Conservation (phyloP, 1,284 basidiomycete genomes). For the Pseudozyma flocculosa region DNA sequence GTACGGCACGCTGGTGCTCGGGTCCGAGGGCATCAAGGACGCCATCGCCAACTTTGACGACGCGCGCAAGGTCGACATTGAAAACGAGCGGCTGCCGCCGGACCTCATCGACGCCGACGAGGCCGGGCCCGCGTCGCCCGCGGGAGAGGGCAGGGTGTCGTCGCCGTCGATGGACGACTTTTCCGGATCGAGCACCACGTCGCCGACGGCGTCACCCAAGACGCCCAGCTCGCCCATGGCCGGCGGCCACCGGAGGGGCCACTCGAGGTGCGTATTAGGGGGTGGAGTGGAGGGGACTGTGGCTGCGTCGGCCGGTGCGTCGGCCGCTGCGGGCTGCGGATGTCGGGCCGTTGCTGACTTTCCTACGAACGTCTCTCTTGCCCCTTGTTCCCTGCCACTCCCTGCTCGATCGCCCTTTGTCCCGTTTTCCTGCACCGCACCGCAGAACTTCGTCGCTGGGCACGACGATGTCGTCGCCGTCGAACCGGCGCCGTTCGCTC, state of each 20-base stretch:
- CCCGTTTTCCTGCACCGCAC: conserved; percentile 63
- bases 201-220: conserved; percentile 19
- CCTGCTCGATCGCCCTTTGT: not conserved
- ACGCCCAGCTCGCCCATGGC: conserved; percentile 38
- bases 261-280: conserved; percentile 19
- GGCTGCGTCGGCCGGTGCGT: not conserved
- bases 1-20: conserved; percentile 81
- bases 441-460: conserved; percentile 84
- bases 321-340: no score
- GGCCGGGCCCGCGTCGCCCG: conserved; percentile 66
- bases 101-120: conserved; percentile 87
- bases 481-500: conserved; percentile 83
- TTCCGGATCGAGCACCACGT: conserved; percentile 12
- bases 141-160: conserved; percentile 62
- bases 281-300: no score
- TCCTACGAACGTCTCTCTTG: not conserved
- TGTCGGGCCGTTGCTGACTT: not conserved
- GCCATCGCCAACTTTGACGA: conserved; percentile 92
- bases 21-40: conserved; percentile 93
- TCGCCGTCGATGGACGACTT: conserved; percentile 59
- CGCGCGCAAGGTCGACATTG: conserved; percentile 96
- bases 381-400: not conserved
- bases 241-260: conserved; percentile 35
- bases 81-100: conserved; percentile 84
- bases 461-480: conserved; percentile 93